These are phyloP conservation scores for Trichosporon faecale DNA, from an alignment of 1,284 basidiomycete genomes.

Conservation along the genomic window DNA sequence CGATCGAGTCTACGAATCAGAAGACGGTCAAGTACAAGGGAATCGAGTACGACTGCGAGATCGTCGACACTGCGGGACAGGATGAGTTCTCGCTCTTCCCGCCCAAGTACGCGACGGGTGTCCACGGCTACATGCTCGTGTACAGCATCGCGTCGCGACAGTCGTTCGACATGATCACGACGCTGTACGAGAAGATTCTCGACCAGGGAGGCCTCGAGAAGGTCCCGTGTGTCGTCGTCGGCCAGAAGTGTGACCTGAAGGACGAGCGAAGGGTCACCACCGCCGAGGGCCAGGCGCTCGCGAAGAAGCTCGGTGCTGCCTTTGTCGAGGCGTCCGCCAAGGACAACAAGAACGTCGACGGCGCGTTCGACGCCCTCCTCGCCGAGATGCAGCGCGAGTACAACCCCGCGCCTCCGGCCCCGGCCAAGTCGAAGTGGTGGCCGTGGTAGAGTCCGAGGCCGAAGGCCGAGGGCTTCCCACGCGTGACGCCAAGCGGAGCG, in stretches of 20 bases:
- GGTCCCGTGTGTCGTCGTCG: constrained; percentile 94
- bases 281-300: constrained; percentile 72
- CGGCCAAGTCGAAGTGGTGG: constrained; percentile 49
- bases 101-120: constrained; percentile 75
- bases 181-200: constrained; percentile 95
- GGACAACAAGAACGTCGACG: constrained; percentile 80
- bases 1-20: constrained; percentile 84
- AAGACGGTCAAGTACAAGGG: constrained; percentile 83
- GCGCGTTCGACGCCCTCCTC: constrained; percentile 84
- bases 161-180: constrained; percentile 94
- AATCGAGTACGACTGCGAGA: constrained; percentile 87
- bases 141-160: constrained; percentile 89
- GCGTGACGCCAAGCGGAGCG: neutral
- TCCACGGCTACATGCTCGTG: constrained; percentile 83
- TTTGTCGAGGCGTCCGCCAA: constrained; percentile 89
- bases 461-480: neutral
- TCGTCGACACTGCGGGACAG: constrained; percentile 98
- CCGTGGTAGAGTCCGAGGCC: constrained; percentile 10
- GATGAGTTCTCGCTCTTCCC: constrained; percentile 83
- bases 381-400: constrained; percentile 64
- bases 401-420: constrained; percentile 47
- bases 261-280: constrained; percentile 63
- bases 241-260: constrained; percentile 85
- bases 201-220: constrained; percentile 85
- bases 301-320: constrained; percentile 67